phyloP scores from a whole-genome alignment of 139 green algal genomes.

The Coelastrella sp. region DNA sequence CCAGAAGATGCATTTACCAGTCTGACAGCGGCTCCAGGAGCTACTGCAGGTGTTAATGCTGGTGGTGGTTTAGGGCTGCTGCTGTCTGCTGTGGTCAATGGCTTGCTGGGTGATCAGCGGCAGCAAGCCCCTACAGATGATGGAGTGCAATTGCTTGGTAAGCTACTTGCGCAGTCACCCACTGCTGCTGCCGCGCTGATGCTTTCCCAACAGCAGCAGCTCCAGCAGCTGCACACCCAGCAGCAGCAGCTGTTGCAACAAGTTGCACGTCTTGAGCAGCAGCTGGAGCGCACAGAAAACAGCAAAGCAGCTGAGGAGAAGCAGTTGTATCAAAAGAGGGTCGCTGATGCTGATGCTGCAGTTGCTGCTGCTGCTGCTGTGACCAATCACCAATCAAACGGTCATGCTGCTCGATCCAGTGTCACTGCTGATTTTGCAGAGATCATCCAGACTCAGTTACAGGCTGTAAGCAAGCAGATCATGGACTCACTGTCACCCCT shows the following conservation, averaged over 20 bases:
- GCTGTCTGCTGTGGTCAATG: neutral
- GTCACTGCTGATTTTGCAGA: neutral
- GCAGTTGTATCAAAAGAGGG: neutral
- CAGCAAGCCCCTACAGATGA: neutral
- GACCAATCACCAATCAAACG: no score
- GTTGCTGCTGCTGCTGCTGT: no score
- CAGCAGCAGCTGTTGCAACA: constrained; percentile 23
- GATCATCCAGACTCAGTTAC: neutral
- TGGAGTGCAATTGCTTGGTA: neutral
- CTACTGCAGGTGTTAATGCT: no score
- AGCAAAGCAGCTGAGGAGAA: neutral
- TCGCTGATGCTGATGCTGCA: no score
- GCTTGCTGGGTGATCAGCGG: neutral
- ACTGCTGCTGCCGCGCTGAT: constrained; percentile 14
- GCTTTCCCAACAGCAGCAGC: constrained; percentile 17
- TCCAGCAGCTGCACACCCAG: constrained; percentile 11
- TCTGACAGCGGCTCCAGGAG: neutral
- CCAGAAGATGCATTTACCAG: neutral
- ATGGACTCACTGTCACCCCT: neutral
- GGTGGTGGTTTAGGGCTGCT: neutral
- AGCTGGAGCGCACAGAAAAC: neutral
- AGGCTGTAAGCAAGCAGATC: constrained; percentile 18
- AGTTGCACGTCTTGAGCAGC: constrained; percentile 9
- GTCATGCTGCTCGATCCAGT: neutral
- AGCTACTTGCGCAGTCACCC: neutral